These are phyloP conservation scores for Conringia planisiliqua DNA, from an alignment of 345 rosid genomes.

Conservation along the genomic window DNA sequence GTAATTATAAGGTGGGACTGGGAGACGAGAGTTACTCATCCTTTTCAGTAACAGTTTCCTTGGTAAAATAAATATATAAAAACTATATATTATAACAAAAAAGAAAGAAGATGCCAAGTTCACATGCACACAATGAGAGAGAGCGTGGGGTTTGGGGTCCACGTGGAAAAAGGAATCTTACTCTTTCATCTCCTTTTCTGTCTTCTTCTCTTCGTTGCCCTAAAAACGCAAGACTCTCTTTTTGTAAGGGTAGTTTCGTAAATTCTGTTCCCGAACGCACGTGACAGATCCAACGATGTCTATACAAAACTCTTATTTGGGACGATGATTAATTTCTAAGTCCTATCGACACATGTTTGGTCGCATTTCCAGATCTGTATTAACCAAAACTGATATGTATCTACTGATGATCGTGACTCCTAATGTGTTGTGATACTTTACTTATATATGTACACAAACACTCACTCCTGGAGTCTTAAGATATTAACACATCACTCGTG, in stretches of 20 bases:
- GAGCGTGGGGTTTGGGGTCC: constrained; percentile 36
- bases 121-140: constrained; percentile 40
- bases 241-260: constrained; percentile 2
- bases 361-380: constrained; percentile 23
- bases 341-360: constrained; percentile 35
- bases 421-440: neutral
- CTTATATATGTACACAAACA: neutral
- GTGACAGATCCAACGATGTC: constrained; percentile 28
- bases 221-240: constrained; percentile 17
- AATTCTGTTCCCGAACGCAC: neutral
- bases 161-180: constrained; percentile 36
- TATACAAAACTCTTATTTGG: neutral
- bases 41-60: constrained; percentile 35
- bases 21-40: constrained; percentile 34
- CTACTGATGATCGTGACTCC: constrained; percentile 18
- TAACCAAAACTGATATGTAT: neutral
- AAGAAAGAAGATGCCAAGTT: constrained; percentile 32
- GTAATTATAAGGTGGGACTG: constrained; percentile 18
- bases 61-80: constrained; percentile 23
- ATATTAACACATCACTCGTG: neutral
- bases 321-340: constrained; percentile 8
- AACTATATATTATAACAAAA: neutral
- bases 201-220: constrained; percentile 33
- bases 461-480: neutral
- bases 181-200: constrained; percentile 3